These are phyloP conservation scores for Vitis rupestris DNA, from an alignment of 164 flowering plant genomes.

Conservation along the genomic window DNA sequence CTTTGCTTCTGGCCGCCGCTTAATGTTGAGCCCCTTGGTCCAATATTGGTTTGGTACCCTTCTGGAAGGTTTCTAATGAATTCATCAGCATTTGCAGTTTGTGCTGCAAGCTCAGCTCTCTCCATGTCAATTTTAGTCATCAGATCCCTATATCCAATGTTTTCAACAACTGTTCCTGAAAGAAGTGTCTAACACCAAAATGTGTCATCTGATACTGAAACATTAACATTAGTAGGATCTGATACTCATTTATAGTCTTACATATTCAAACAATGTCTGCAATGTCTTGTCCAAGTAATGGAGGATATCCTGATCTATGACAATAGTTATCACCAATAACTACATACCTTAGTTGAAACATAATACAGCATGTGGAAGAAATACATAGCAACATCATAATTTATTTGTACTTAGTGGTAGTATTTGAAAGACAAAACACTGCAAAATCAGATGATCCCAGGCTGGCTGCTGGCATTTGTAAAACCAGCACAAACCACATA, in stretches of 20 bases:
- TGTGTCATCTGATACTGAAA: no score
- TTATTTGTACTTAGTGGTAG: no score
- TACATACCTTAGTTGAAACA: no score
- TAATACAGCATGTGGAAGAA: no score
- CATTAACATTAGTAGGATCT: no score
- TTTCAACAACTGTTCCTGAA: slow-evolving; percentile 94
- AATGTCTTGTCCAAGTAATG: no score
- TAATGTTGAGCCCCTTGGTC: slow-evolving; percentile 81
- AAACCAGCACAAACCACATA: background rate
- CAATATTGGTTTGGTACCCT: slow-evolving; percentile 71
- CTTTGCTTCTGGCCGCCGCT: slow-evolving; percentile 99
- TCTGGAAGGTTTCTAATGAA: slow-evolving; percentile 72
- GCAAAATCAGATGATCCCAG: background rate
- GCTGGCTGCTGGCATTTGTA: background rate
- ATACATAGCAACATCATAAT: no score
- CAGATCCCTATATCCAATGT: slow-evolving; percentile 88
- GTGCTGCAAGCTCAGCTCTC: slow-evolving; percentile 68
- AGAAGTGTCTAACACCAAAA: slow-evolving; percentile 62
- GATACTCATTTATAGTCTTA: no score
- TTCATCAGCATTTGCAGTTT: slow-evolving; percentile 85
- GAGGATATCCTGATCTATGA: no score
- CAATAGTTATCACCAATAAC: no score
- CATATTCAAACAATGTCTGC: no score
- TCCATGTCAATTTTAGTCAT: slow-evolving; percentile 68
- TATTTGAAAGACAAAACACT: no score